Base-by-base conservation (phyloP, 2,329 filamentous ascomycete species). In the Furcasterigmium furcatum region DNA sequence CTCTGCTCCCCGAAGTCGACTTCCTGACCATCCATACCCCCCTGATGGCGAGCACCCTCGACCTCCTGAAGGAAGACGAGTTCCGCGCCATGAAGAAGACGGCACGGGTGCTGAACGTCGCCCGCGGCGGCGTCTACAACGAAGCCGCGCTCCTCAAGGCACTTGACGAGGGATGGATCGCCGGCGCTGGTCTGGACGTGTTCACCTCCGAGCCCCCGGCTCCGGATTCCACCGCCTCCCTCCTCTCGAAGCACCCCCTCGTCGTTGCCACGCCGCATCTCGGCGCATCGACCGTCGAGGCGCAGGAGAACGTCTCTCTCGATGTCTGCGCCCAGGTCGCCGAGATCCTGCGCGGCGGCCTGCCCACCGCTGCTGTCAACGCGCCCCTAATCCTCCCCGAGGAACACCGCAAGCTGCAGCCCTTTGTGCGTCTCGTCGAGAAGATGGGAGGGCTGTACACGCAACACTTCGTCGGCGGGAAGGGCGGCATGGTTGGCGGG, bases 1-100 rank as follows among this genome's bases (percentile, higher is more conserved):
- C 80, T 19, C 67, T 92, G 13, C 72, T 94, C 13, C 76, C 81
- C 1, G 71, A 74, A 21, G 80, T 84, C 1, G 88, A 92, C 63
- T 91, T 92, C 58, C 60, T 94, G 49, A 91, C 88, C 1, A 83
- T 92, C 9, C 88, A 94, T 58, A 92, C 87, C 1, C 89, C 89
- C 1, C 72, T 94, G 46, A 79, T 91, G 47, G 87, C 87, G 6
- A 87, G 84, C 6, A 94, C 88, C 1, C 75, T 85, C 47, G 86
- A 88, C 45, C 77, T 94, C 65, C 80, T 94, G 19, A 79, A 83
- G 1, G 79, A 79, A 38, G 64, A 72, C 1, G 86, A 92, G 62
- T 66, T 92, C 9, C 70, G 71, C 19, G 73, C 71, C 9, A 92
- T 94, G 87, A 91, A 88, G 60, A 73, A 71, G 16, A 85, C 85